A percentile compares a stretch with the other conserved stretches of the same genome.
phyloP scores from a whole-genome alignment of 257 asterid species.

The Solanum arcanum region DNA sequence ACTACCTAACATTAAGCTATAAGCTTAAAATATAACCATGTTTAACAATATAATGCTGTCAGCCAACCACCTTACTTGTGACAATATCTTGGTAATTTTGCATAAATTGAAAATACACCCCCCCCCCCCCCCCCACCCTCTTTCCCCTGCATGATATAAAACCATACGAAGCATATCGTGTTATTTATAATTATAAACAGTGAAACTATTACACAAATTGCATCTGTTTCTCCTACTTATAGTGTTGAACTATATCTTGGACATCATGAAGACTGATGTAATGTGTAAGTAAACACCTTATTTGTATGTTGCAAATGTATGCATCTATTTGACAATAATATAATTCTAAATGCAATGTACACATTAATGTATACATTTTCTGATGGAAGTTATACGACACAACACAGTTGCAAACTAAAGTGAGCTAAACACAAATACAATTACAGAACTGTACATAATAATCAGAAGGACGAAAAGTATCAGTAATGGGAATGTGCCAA shows the following conservation, averaged over 20 bases:
- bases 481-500: not conserved
- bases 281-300: not conserved
- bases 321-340: not conserved
- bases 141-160: not conserved
- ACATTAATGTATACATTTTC: not conserved
- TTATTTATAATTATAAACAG: not conserved
- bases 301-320: not conserved
- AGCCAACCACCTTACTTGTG: not conserved
- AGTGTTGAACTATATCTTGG: not conserved
- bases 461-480: not conserved
- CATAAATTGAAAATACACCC: not conserved
- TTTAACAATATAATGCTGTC: not conserved
- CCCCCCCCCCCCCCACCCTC: not conserved
- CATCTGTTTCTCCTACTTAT: not conserved
- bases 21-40: not conserved
- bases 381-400: not conserved
- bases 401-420: not conserved
- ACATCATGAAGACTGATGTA: not conserved
- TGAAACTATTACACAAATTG: not conserved
- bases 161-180: not conserved
- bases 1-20: not conserved
- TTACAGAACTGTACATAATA: not conserved
- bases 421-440: not conserved
- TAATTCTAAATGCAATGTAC: not conserved
- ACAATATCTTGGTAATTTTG: not conserved